Base-by-base conservation (phyloP, 805 yeast genomes). In the Ogataea haglerorum region DNA sequence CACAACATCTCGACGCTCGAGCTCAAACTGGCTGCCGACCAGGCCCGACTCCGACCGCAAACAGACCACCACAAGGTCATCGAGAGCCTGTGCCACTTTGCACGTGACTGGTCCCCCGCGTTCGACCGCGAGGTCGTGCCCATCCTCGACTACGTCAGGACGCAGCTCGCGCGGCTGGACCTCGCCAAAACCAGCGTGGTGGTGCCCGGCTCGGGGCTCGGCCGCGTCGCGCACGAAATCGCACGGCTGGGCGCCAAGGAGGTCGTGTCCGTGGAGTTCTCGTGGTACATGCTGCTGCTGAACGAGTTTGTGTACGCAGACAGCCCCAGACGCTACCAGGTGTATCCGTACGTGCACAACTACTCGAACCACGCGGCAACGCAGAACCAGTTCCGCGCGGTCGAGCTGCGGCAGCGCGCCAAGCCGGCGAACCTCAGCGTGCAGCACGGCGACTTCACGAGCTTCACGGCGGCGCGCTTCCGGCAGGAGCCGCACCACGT, bases 121-220 rank as follows among this genome's bases (percentile, higher is more conserved):
- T 80, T 76, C 14, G 64, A 60, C 3, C 49, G 46, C 2, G 90
- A 81, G 53, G 58, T 82, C 1, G 42, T 54, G 4, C 85, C 85
- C 0, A 58, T 87, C 32, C 48, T 77, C 22, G 55, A 66, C 1
- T 88, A 79, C 47, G 68, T 87, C 12, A 51, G 56, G 2, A 34
- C 48, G 0, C 77, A 77, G 31, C 57, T 83, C 15, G 25, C 15
- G 2, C 53, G 60, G 3, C 16, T 57, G 2, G 51, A 57, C 29
- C 25, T 40, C 4, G 36, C 49, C 4, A 48, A 61, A 29, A 75
- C 85, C 0, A 61, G 76, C 10, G 70, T 87, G 0, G 63, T 90
- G 4, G 75, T 86, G 1, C 97, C 98, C 0, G 98, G 98, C 0
- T 77, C 93, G 2, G 98, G 98, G 0, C 67, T 85, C 18, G 96